Evolutionary conservation across 176 grass and related monocot genomes (phyloP).

Genomic region (Zizania latifolia): DNA sequence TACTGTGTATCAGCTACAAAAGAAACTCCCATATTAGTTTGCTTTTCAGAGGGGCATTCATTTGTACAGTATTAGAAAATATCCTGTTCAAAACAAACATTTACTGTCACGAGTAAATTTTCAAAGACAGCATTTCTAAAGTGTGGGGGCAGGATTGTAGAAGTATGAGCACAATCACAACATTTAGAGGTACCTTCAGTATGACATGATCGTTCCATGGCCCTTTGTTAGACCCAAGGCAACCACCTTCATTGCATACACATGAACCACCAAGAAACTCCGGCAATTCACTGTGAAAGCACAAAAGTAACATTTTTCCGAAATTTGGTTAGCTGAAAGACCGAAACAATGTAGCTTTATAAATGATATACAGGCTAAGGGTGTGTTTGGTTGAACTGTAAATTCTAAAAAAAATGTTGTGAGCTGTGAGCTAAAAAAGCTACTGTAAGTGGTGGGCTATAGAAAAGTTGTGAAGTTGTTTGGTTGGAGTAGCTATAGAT

Average conservation of each 20-base stretch:
- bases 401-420: too few relatives aligned
- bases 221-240: constrained; percentile 74
- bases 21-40: not conserved
- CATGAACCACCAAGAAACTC: constrained; percentile 81
- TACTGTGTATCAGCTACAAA: constrained; percentile 45
- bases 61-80: not conserved
- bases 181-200: constrained; percentile 42
- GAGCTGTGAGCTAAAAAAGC: too few relatives aligned
- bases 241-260: constrained; percentile 60
- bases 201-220: constrained; percentile 81
- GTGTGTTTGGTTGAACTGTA: too few relatives aligned
- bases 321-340: not conserved
- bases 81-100: not conserved
- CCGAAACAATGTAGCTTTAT: not conserved
- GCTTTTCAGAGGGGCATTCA: not conserved
- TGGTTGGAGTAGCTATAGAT: too few relatives aligned
- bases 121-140: not conserved
- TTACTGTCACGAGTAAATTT: not conserved
- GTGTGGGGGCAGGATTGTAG: not conserved
- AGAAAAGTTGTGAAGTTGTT: too few relatives aligned
- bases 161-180: not conserved
- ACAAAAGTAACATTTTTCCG: not conserved
- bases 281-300: constrained; percentile 62
- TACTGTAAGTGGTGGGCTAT: too few relatives aligned
- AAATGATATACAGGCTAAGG: not conserved